Percentiles rank a stretch among this genome's conserved stretches.
Evolutionary conservation across 768 basidiomycete genomes (phyloP).

Genomic region (Tricholoma sp.): DNA sequence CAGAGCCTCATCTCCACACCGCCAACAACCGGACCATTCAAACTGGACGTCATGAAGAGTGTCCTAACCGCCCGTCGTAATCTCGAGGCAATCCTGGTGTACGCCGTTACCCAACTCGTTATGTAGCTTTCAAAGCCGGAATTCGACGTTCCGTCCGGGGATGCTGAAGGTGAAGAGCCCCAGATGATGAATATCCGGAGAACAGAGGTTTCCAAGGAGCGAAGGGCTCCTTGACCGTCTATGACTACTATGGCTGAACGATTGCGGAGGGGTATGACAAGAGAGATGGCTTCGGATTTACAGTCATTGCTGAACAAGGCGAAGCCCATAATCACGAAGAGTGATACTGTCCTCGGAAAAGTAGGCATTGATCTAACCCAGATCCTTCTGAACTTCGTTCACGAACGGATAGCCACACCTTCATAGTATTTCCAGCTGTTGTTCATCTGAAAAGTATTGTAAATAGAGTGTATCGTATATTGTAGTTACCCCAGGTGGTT

Average conservation of each 20-base stretch:
- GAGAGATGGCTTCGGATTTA: constrained; percentile 73
- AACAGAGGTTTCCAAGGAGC: constrained; percentile 21
- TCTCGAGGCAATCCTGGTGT: constrained; percentile 65
- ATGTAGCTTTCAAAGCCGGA: constrained; percentile 77
- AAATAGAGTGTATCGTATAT: too few relatives aligned
- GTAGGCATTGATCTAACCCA: constrained; percentile 50
- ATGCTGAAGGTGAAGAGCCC: constrained; percentile 42
- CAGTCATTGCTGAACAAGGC: constrained; percentile 62
- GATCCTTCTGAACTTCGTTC: constrained; percentile 59
- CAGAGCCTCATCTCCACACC: constrained; percentile 41
- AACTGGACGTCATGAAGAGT: constrained; percentile 53
- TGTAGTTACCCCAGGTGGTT: too few relatives aligned
- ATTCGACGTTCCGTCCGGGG: constrained; percentile 39
- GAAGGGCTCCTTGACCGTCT: constrained; percentile 39
- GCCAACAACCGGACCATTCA: constrained; percentile 22
- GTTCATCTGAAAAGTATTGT: constrained; percentile 10
- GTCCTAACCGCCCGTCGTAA: constrained; percentile 53
- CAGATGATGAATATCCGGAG: constrained; percentile 30
- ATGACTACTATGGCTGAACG: constrained; percentile 59
- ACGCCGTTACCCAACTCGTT: constrained; percentile 71
- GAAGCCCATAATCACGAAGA: constrained; percentile 58
- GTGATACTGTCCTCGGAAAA: constrained; percentile 42
- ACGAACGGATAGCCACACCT: constrained; percentile 49
- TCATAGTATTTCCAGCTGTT: constrained; percentile 20
- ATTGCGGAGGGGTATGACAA: constrained; percentile 70